phyloP scores from a whole-genome alignment of 805 yeast species.

The Saccharomycopsis schoenii region DNA sequence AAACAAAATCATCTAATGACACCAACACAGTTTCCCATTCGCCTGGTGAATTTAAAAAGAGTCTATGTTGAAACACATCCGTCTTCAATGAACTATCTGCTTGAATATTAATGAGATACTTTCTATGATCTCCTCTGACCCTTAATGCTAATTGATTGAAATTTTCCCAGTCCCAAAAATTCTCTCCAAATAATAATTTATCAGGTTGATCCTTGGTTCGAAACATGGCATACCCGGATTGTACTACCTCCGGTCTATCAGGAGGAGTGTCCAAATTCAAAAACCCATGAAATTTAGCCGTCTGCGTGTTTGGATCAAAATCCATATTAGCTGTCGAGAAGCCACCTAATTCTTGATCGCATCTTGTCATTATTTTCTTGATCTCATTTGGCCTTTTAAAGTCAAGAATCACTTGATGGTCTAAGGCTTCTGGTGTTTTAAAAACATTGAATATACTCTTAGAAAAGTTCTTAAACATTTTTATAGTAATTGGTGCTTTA shows the following conservation, averaged over 20 bases:
- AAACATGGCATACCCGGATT: slow-evolving; percentile 75
- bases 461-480: neutral
- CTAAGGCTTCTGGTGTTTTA: slow-evolving; percentile 17
- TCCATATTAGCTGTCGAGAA: slow-evolving; percentile 54
- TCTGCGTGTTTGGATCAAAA: slow-evolving; percentile 29
- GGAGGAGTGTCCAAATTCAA: slow-evolving; percentile 57
- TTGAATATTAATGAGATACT: slow-evolving; percentile 72
- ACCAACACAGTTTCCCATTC: slow-evolving; percentile 79
- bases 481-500: no score
- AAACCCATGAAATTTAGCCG: slow-evolving; percentile 64
- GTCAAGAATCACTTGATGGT: slow-evolving; percentile 40
- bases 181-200: slow-evolving; percentile 25
- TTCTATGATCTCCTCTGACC: slow-evolving; percentile 65
- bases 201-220: slow-evolving; percentile 57
- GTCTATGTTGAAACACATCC: slow-evolving; percentile 73
- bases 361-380: slow-evolving; percentile 44
- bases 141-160: slow-evolving; percentile 54
- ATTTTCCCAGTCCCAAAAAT: slow-evolving; percentile 64
- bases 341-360: slow-evolving; percentile 74
- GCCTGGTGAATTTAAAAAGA: slow-evolving; percentile 61
- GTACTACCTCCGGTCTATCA: slow-evolving; percentile 50
- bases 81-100: slow-evolving; percentile 70
- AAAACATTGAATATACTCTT: neutral
- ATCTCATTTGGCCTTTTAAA: slow-evolving; percentile 45
- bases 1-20: slow-evolving; percentile 67